Percentiles rank a stretch among this genome's conserved stretches.
These are phyloP conservation scores for Neolentinus lepideus DNA, from an alignment of 1,284 basidiomycete species.

Conservation along the genomic window DNA sequence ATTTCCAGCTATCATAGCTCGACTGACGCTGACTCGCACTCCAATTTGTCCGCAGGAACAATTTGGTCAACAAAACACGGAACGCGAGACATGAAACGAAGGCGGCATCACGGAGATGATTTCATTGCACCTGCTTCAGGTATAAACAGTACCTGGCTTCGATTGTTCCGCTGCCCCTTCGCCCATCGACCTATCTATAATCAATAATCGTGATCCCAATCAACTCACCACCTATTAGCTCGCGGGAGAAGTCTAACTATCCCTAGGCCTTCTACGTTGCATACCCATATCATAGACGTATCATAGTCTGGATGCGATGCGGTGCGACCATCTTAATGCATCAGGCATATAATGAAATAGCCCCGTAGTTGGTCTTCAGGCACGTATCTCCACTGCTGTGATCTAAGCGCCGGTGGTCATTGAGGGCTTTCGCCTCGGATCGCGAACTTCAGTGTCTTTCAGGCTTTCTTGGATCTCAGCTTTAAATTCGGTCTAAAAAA, in stretches of 20 bases:
- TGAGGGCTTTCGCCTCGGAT: conserved; percentile 11
- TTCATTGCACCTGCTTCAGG: background rate
- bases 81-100: background rate
- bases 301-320: no score
- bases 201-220: background rate
- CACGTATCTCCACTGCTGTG: background rate
- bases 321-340: no score
- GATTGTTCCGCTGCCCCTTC: background rate
- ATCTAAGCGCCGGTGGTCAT: background rate
- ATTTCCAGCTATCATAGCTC: no score
- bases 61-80: no score
- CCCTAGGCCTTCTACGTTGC: no score
- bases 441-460: conserved; percentile 10
- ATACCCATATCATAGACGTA: no score
- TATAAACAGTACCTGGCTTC: background rate
- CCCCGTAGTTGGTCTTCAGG: background rate
- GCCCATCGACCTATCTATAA: background rate
- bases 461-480: conserved; percentile 8
- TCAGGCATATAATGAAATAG: conserved; percentile 9
- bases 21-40: no score
- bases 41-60: no score
- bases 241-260: no score
- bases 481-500: conserved; percentile 10
- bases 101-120: background rate
- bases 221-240: no score